These are phyloP conservation scores for Yamadazyma epiphylla DNA, from an alignment of 1,139 yeast genomes.

Conservation along the genomic window DNA sequence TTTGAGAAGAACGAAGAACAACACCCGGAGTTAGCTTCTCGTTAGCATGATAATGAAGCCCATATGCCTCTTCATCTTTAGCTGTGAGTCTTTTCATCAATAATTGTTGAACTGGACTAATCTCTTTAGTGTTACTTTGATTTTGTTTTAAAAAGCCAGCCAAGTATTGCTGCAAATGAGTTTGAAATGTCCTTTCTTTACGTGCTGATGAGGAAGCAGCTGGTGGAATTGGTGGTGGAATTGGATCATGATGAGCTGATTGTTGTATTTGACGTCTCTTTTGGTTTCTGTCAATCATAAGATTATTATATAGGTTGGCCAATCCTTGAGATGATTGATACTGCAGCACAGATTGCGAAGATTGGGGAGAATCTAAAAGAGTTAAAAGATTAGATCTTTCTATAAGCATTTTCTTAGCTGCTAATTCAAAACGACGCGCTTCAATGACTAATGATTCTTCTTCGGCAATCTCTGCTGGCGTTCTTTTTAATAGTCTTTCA, in stretches of 20 bases:
- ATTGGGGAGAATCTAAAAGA: conserved; percentile 83
- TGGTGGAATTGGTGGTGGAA: conserved; percentile 56
- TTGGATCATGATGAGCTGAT: conserved; percentile 48
- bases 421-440: conserved; percentile 87
- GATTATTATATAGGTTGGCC: conserved; percentile 76
- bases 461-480: conserved; percentile 97
- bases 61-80: conserved; percentile 83
- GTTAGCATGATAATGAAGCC: conserved; percentile 69
- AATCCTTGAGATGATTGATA: conserved; percentile 86
- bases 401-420: conserved; percentile 82
- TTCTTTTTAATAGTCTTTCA: conserved; percentile 69
- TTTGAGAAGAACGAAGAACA: conserved; percentile 64
- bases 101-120: conserved; percentile 38
- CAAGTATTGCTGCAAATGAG: conserved; percentile 45
- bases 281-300: conserved; percentile 72
- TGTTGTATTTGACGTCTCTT: conserved; percentile 38
- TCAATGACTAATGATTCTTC: conserved; percentile 93
- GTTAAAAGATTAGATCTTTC: conserved; percentile 81
- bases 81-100: conserved; percentile 58
- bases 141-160: conserved; percentile 37
- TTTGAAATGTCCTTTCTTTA: conserved; percentile 52
- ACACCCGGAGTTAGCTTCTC: conserved; percentile 82
- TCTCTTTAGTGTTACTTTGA: conserved; percentile 30
- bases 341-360: conserved; percentile 72
- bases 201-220: conserved; percentile 51